A percentile compares a stretch with the other conserved stretches of the same genome.
Conservation (phyloP, 192 early-diverging fungal genomes). For the Rhizophagus sp. region DNA sequence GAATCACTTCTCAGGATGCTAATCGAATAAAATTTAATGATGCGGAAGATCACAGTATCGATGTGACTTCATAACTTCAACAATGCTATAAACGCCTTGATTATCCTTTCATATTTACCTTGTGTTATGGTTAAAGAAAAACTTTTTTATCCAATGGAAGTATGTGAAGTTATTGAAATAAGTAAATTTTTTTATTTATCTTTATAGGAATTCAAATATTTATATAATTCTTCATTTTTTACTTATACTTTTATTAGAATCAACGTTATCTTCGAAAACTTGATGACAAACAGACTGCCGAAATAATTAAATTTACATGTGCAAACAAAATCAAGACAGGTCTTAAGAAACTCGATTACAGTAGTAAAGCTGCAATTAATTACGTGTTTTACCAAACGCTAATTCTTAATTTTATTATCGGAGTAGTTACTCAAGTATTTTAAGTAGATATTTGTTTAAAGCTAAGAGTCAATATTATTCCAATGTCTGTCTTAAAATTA, state of each 20-base stretch:
- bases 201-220: slow-evolving; percentile 67
- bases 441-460: slow-evolving; percentile 55
- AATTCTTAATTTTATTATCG: slow-evolving; percentile 65
- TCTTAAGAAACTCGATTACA: slow-evolving; percentile 64
- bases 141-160: slow-evolving; percentile 83
- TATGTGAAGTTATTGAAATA: slow-evolving; percentile 70
- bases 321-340: slow-evolving; percentile 79
- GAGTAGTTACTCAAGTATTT: slow-evolving; percentile 53
- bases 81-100: slow-evolving; percentile 69
- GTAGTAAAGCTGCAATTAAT: slow-evolving; percentile 40
- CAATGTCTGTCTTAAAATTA: slow-evolving; percentile 92
- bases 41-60: slow-evolving; percentile 57
- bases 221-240: slow-evolving; percentile 57
- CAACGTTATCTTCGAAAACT: slow-evolving; percentile 43
- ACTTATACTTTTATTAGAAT: slow-evolving; percentile 50
- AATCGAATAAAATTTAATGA: slow-evolving; percentile 68
- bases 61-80: slow-evolving; percentile 79
- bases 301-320: slow-evolving; percentile 79
- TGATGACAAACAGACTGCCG: slow-evolving; percentile 84
- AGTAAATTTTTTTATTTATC: background rate
- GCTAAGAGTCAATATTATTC: slow-evolving; percentile 90
- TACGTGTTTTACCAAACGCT: slow-evolving; percentile 70
- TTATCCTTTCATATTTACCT: slow-evolving; percentile 79
- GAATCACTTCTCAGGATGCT: slow-evolving; percentile 66
- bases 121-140: slow-evolving; percentile 72